These are phyloP conservation scores for Neoconidiobolus thromboides DNA, from an alignment of 371 early-diverging fungal genomes.

Conservation along the genomic window DNA sequence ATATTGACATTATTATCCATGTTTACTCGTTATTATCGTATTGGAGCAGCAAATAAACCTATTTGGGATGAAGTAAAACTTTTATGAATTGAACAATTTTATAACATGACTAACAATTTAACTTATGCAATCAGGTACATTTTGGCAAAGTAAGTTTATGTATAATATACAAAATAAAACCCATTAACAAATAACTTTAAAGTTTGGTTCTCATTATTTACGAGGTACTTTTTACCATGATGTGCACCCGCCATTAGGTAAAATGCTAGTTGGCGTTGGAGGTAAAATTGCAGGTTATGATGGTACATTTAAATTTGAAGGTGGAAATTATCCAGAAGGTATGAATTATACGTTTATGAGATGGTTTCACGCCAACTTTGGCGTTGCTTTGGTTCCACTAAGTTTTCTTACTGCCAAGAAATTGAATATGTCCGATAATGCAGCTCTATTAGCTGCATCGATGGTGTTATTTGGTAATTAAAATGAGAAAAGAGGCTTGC, in stretches of 20 bases:
- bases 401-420: slow-evolving; percentile 80
- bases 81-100: too few relatives aligned
- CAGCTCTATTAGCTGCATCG: slow-evolving; percentile 45
- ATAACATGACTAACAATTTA: not conserved
- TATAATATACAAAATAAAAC: not conserved
- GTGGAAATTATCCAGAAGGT: slow-evolving; percentile 56
- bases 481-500: not conserved
- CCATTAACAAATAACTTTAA: not conserved
- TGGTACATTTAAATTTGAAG: slow-evolving; percentile 80
- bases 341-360: slow-evolving; percentile 91
- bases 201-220: slow-evolving; percentile 90
- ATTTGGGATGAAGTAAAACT: slow-evolving; percentile 6
- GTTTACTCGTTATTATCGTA: slow-evolving; percentile 4
- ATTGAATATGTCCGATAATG: slow-evolving; percentile 41
- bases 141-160: slow-evolving; percentile 11
- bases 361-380: slow-evolving; percentile 74
- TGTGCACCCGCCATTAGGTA: slow-evolving; percentile 99
- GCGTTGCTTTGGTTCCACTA: slow-evolving; percentile 82
- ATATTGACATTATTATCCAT: not conserved
- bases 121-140: slow-evolving; percentile 8
- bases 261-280: slow-evolving; percentile 89
- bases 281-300: slow-evolving; percentile 80
- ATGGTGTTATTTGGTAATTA: slow-evolving; percentile 60
- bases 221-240: slow-evolving; percentile 94
- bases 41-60: slow-evolving; percentile 5